These are phyloP conservation scores for Xylaria palmicola DNA, from an alignment of 495 filamentous ascomycete species.

Conservation along the genomic window DNA sequence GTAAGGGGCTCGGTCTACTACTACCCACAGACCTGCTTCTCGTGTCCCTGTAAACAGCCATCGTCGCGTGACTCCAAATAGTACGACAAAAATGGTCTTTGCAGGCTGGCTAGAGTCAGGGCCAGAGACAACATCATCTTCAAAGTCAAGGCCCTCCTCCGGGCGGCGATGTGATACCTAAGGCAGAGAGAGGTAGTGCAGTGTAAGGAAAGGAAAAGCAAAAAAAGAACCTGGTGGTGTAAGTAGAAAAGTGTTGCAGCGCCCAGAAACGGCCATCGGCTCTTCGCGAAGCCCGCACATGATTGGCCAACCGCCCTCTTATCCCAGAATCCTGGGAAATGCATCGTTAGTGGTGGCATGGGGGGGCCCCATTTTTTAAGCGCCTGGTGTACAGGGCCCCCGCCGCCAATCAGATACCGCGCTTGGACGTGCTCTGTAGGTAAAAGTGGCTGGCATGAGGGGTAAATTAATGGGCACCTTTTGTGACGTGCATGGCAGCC, in stretches of 20 bases:
- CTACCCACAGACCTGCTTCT: too few relatives aligned
- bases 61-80: not conserved
- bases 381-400: conserved; percentile 3
- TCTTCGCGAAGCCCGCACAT: not conserved
- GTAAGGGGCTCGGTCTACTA: too few relatives aligned
- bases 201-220: not conserved
- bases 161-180: too few relatives aligned
- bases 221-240: not conserved
- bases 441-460: conserved; percentile 8
- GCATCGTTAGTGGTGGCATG: conserved; percentile 10
- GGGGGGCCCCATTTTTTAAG: conserved; percentile 11
- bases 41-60: too few relatives aligned
- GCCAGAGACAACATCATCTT: too few relatives aligned
- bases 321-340: conserved; percentile 22
- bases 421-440: not conserved
- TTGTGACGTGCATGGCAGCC: conserved; percentile 13
- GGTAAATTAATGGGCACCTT: conserved; percentile 3
- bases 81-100: not conserved
- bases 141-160: too few relatives aligned
- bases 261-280: not conserved
- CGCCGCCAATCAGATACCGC: not conserved
- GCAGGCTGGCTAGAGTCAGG: not conserved
- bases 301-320: conserved; percentile 8
- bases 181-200: not conserved
- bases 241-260: not conserved